phyloP scores from a whole-genome alignment of 2,329 filamentous ascomycete species.

The Alternaria triticina region DNA sequence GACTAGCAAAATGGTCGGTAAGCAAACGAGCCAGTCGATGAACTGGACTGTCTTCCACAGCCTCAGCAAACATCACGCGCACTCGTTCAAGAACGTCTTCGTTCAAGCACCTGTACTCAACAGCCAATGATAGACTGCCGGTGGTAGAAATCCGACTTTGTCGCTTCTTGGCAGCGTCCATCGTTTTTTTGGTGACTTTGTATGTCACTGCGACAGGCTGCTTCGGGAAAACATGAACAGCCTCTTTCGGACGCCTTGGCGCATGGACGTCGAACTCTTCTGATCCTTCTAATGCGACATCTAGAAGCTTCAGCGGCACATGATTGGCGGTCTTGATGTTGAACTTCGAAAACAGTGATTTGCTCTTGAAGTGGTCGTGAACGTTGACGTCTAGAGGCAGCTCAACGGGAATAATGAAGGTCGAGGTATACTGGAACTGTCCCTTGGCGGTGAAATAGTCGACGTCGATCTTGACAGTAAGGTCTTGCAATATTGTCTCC shows the following conservation, averaged over 20 bases:
- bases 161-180: conserved; percentile 31
- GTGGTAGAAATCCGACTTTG: conserved; percentile 40
- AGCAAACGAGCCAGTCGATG: conserved; percentile 58
- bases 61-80: conserved; percentile 54
- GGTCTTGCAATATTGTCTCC: conserved; percentile 74
- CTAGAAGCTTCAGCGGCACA: conserved; percentile 76
- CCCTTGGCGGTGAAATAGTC: conserved; percentile 73
- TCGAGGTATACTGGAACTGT: conserved; percentile 68
- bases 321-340: conserved; percentile 82
- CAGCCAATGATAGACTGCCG: conserved; percentile 65
- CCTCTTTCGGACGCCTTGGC: conserved; percentile 50
- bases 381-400: conserved; percentile 93
- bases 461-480: conserved; percentile 78
- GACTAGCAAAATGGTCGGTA: conserved; percentile 56
- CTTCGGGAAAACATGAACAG: conserved; percentile 74
- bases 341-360: conserved; percentile 84
- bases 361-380: conserved; percentile 90
- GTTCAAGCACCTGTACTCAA: conserved; percentile 78
- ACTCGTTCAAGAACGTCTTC: conserved; percentile 68
- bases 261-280: conserved; percentile 71
- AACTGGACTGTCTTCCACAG: conserved; percentile 57
- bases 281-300: conserved; percentile 73
- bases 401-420: conserved; percentile 70
- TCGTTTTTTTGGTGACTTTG: conserved; percentile 68
- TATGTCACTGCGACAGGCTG: conserved; percentile 84